These are phyloP conservation scores for Diaporthe helianthi DNA, from an alignment of 2,329 filamentous ascomycete species.

Conservation along the genomic window DNA sequence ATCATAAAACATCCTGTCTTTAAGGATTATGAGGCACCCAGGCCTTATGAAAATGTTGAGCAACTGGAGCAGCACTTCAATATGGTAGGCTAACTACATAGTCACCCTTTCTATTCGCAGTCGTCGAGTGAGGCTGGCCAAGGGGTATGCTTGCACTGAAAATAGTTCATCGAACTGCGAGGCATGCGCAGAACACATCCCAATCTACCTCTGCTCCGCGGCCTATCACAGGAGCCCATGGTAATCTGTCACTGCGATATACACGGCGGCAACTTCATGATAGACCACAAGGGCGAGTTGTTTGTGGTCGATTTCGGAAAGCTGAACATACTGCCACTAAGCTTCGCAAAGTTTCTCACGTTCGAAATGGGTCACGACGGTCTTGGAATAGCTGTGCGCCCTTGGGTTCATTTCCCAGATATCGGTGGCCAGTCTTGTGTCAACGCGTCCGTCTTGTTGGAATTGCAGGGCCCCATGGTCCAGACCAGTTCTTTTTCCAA, in stretches of 20 bases:
- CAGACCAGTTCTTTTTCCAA: not conserved
- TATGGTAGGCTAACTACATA: conserved; percentile 1
- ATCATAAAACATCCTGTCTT: not conserved
- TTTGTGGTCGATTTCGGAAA: not conserved
- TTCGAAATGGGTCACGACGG: not conserved
- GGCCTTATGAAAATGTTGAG: not conserved
- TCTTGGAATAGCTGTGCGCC: not conserved
- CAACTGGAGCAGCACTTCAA: conserved; percentile 8
- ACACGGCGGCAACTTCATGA: not conserved
- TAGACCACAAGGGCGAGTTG: not conserved
- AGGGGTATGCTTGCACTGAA: not conserved
- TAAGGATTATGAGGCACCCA: not conserved
- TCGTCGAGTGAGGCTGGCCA: not conserved
- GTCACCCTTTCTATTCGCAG: not conserved
- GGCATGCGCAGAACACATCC: not conserved
- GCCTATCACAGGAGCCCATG: not conserved
- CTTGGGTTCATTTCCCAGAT: not conserved
- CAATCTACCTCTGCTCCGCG: not conserved
- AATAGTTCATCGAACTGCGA: conserved; percentile 1
- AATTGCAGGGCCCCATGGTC: not conserved
- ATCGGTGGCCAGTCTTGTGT: conserved; percentile 5
- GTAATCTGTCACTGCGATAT: conserved; percentile 1
- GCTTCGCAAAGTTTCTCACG: not conserved
- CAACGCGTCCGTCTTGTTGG: not conserved
- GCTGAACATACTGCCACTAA: not conserved